Evolutionary conservation across 2,329 filamentous ascomycete species (phyloP), one percentile per base, ranked within the genome.

Genomic region (Gaeumannomyces tritici): DNA sequence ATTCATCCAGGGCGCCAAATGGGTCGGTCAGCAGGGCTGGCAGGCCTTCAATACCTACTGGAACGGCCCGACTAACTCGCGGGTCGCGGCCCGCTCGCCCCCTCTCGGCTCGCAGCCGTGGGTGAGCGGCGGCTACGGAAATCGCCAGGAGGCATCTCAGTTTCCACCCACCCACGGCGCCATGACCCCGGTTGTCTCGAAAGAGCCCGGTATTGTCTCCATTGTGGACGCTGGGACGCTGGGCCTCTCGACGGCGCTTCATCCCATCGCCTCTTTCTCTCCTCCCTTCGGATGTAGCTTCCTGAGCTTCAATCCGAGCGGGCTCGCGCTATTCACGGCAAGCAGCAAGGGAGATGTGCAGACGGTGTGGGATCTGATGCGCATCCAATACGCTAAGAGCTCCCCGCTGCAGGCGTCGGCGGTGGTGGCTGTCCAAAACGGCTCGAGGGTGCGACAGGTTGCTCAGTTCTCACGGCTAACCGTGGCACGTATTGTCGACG

Each of bases 381-480:
- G 82, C 55, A 79, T 85, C 58, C 85, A 87, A 70, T 77, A 84
- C 71, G 85, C 83, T 56, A 87, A 83, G 67, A 82, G 82, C 9
- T 88, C 84, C 3, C 79, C 82, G 26, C 73, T 87, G 24, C 85
- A 87, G 68, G 75, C 77, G 55, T 72, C 79, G 57, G 79, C 75
- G 18, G 57, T 68, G 7, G 74, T 75, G 0, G 67, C 74, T n/a
- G 61, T 69, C 9, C 79, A 81, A 55, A 80, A 77, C 21, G 80
- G 84, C 0, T 82, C 83, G 7, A 79, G 83, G 63, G 90, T 97
- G 35, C 88, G 92, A 59, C 91, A 96, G 72, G 82, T 97, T 64
- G 91, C 92, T 9, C 87, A 93, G 64, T 97, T 96, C 71, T 90
- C 91, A 26, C 87, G 95, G 55, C 89, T 97, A 84, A 98, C 93